Base-by-base conservation (phyloP, 441 rosid species). In the Adansonia gregorii region DNA sequence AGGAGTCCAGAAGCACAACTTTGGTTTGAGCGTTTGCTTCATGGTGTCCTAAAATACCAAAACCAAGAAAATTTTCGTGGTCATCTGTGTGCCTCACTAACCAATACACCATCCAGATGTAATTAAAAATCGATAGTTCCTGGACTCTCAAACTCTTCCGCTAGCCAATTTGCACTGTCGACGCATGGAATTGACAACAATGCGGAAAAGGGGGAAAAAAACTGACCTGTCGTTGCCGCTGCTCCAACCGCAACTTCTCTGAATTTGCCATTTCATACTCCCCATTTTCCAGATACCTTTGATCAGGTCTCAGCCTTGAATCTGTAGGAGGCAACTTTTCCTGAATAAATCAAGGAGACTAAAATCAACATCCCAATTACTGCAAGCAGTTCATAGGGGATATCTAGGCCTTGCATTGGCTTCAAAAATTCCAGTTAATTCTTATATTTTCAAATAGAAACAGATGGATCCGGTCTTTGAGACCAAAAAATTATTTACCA, bases 281-380 rank as follows among this genome's bases (percentile, higher is more conserved):
- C 68, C 98, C 96, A 63, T 89, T 90, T 84, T 91, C 94, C 84
- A 92, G 80, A 82, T 85, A 79, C 55, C 90, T 84, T 79, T 93
- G 98, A 84, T 93, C 98, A 51, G 97, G 97, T 78, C 97, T 85
- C 17, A 92, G 92, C 84, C 98, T 89, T 12, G 98, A 93, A 83
- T 92, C 98, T 43, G 98, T 93, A 10, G 97, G 98, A 3, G 98
- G 98, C 86, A 93, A 71, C 77, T 84, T 92, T 65, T 92, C 97
- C 95, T 89, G 83, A 58, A 78, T 51, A 67, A 3, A 43, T 7
- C n/a, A 61, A 58, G n/a, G 15, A 55, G 46, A 69, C 24, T 14
- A 46, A 56, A 24, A 71, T 71, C 74, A 67, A 31, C 24, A 6
- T 73, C 45, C 45, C 52, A 64, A 12, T 56, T 75, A 54, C 49